Evolutionary conservation across 2,329 filamentous ascomycete species (phyloP), one percentile per base, ranked within the genome.

Genomic region (Fusarium sp.): DNA sequence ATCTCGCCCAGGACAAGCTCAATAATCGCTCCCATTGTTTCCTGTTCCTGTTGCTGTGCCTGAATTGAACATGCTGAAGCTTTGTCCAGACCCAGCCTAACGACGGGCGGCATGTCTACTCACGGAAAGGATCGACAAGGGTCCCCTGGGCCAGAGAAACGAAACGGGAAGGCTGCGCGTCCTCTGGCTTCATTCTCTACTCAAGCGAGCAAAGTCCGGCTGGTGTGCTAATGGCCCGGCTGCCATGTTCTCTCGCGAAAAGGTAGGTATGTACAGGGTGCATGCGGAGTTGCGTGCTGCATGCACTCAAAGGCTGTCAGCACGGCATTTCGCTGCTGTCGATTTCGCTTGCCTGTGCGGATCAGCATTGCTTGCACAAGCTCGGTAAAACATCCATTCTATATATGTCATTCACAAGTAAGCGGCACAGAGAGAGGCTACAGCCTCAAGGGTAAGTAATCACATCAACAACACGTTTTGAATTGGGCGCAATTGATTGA

Each of bases 61-160:
- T 66, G 42, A 54, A 47, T 37, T 27, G 13, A 61, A 57, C 38
- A 40, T 72, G 24, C 37, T 52, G 64, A 63, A 57, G 18, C 34
- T 73, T 64, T 52, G 47, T 52, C 47, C 24, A 52, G 67, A 58
- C 50, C 50, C 57, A 57, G 54, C 4, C 54, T 22, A 57, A 37
- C 34, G 40, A 68, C 47, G 50, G 66, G 58, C 71, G 52, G 57
- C 65, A 61, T 69, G 69, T 59, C 72, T 69, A 72, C 47, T 27
- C 64, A 22, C 69, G 74, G 72, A 67, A 71, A 68, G 66, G 70
- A 76, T 76, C 67, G 66, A 63, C 75, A 66, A 67, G 74, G 75
- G 66, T 68, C 62, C 72, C 72, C 71, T 31, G 70, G n/a, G 3
- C 18, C 20, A 27, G 22, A 64, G 72, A 78, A 77, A 77, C 76